A percentile compares a stretch with the other conserved stretches of the same genome.
Evolutionary conservation across 495 filamentous ascomycete genomes (phyloP).

Genomic region (Chaetomium tenue): DNA sequence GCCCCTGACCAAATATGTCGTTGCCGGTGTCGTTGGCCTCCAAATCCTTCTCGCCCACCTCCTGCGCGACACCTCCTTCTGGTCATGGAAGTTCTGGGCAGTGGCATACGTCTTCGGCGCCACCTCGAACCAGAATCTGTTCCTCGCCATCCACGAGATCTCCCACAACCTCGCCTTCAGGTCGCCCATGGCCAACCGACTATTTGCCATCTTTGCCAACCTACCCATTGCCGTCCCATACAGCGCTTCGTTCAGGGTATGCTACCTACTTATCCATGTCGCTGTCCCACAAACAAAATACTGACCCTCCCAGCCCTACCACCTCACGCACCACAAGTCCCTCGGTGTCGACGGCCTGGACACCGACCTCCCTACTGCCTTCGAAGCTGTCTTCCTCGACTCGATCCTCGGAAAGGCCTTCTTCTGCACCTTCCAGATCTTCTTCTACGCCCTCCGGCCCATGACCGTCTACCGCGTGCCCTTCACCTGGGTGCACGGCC

Average conservation of each 20-base stretch:
- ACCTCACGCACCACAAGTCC: conserved; percentile 98
- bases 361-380: conserved; percentile 87
- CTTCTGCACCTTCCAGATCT: conserved; percentile 99
- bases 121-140: conserved; percentile 97
- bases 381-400: conserved; percentile 92
- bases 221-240: conserved; percentile 94
- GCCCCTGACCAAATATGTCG: conserved; percentile 91
- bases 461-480: conserved; percentile 91
- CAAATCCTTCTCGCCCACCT: conserved; percentile 78
- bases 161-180: conserved; percentile 96
- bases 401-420: conserved; percentile 97
- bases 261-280: not conserved
- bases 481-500: conserved; percentile 76
- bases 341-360: conserved; percentile 95
- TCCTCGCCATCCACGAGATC: conserved; percentile 98
- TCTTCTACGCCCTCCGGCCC: conserved; percentile 98
- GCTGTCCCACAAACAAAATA: not conserved
- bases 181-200: conserved; percentile 75
- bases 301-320: conserved; percentile 67
- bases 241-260: conserved; percentile 89
- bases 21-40: conserved; percentile 76
- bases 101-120: conserved; percentile 92
- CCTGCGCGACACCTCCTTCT: conserved; percentile 74
- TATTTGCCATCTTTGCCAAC: conserved; percentile 91
- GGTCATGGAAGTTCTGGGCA: conserved; percentile 78